phyloP scores from a whole-genome alignment of 495 filamentous ascomycete species.

The Aspergillus bertholletiae region DNA sequence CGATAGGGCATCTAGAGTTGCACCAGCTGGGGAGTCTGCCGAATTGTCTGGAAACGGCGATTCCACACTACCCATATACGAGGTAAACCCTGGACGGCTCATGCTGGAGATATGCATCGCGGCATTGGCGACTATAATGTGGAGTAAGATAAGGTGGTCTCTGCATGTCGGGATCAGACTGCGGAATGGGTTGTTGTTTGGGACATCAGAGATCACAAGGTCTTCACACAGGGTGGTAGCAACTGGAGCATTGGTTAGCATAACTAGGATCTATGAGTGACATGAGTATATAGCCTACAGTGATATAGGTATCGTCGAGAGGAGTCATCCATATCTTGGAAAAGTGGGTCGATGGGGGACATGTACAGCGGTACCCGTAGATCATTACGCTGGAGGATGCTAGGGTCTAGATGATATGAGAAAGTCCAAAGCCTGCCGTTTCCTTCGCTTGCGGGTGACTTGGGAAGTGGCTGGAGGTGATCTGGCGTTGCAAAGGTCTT shows the following conservation, averaged over 20 bases:
- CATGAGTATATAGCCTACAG: no score
- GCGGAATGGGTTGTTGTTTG: constrained; percentile 1
- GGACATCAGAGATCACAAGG: background rate
- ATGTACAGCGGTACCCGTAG: background rate
- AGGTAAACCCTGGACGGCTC: no score
- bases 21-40: background rate
- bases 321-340: background rate
- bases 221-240: background rate
- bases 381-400: no score
- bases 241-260: background rate
- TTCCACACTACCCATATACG: no score
- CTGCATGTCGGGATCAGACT: background rate
- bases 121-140: constrained; percentile 7
- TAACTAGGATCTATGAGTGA: no score
- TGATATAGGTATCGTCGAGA: constrained; percentile 5
- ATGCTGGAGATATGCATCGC: constrained; percentile 3
- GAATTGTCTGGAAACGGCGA: no score
- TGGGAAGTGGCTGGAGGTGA: background rate
- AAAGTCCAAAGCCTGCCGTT: no score
- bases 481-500: constrained; percentile 2
- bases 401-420: background rate
- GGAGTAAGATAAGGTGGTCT: constrained; percentile 3
- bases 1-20: background rate
- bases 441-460: background rate
- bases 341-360: background rate